These are phyloP conservation scores for Chimonanthus praecox DNA, from an alignment of 164 flowering plant species.

Conservation along the genomic window DNA sequence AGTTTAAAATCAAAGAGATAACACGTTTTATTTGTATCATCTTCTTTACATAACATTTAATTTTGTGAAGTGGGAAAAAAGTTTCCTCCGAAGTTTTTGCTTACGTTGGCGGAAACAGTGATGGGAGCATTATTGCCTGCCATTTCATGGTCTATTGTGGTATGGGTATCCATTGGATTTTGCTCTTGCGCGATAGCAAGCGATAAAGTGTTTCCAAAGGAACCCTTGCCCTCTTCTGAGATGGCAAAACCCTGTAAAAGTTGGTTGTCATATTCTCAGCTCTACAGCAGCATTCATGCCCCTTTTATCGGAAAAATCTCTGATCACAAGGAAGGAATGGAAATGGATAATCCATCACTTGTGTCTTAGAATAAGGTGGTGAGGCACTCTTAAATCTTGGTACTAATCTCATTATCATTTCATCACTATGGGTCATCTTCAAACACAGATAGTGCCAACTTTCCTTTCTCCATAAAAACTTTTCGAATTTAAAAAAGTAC, in stretches of 20 bases:
- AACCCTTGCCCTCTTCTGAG: neutral
- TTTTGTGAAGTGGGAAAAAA: no score
- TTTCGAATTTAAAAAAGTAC: no score
- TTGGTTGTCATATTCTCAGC: neutral
- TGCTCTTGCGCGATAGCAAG: neutral
- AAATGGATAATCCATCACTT: conserved; percentile 1
- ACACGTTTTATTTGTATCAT: no score
- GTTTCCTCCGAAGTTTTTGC: neutral
- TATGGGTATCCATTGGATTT: neutral
- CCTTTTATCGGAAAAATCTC: conserved; percentile 5
- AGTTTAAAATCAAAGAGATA: no score
- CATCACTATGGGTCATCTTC: no score
- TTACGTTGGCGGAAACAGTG: conserved; percentile 1
- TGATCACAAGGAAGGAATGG: conserved; percentile 3
- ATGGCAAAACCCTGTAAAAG: neutral
- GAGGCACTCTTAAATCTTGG: neutral
- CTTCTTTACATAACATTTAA: no score
- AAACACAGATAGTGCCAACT: no score
- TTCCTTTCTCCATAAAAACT: no score
- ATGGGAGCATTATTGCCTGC: conserved; percentile 8
- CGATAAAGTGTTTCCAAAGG: neutral
- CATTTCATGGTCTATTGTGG: neutral
- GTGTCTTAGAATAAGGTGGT: neutral
- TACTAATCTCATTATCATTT: no score
- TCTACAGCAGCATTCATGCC: neutral